Percentiles rank a stretch among this genome's conserved stretches.
Conservation (phyloP, 2,329 filamentous ascomycete species). For the Beauveria sp. region DNA sequence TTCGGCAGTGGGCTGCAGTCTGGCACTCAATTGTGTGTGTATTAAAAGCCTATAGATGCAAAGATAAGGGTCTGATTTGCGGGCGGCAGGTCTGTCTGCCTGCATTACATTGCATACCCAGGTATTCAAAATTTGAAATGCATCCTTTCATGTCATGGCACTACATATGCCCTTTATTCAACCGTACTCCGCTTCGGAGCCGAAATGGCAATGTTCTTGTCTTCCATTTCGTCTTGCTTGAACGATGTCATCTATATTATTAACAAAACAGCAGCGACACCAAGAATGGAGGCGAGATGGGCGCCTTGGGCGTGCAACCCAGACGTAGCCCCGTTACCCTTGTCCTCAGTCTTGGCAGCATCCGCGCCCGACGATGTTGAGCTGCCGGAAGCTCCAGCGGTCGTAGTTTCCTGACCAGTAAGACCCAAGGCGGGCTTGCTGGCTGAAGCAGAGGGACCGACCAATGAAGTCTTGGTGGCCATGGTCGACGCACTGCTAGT, state of each 20-base stretch:
- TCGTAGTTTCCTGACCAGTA: conserved; percentile 16
- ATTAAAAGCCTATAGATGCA: conserved; percentile 9
- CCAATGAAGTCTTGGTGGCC: background rate
- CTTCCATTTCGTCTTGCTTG: background rate
- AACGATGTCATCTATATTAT: background rate
- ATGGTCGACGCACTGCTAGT: conserved; percentile 5
- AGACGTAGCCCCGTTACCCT: background rate
- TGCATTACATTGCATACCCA: background rate
- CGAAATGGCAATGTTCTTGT: background rate
- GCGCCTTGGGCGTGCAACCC: background rate
- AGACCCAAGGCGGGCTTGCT: conserved; percentile 14
- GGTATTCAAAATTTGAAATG: background rate
- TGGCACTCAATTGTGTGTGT: background rate
- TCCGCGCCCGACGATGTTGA: background rate
- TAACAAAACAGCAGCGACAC: background rate
- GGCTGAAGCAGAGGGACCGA: conserved; percentile 5
- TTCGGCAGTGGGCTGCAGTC: too few relatives aligned
- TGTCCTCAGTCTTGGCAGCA: conserved; percentile 5
- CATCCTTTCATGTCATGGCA: conserved; percentile 1
- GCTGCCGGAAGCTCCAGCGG: background rate
- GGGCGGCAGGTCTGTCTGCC: background rate
- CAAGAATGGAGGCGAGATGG: background rate
- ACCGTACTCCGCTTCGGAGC: background rate
- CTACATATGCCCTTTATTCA: conserved; percentile 7
- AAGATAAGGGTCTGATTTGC: background rate